A percentile compares a stretch with the other conserved stretches of the same genome.
Evolutionary conservation across 371 early-diverging fungal species (phyloP).

Genomic region (Apophysomyces sp.): DNA sequence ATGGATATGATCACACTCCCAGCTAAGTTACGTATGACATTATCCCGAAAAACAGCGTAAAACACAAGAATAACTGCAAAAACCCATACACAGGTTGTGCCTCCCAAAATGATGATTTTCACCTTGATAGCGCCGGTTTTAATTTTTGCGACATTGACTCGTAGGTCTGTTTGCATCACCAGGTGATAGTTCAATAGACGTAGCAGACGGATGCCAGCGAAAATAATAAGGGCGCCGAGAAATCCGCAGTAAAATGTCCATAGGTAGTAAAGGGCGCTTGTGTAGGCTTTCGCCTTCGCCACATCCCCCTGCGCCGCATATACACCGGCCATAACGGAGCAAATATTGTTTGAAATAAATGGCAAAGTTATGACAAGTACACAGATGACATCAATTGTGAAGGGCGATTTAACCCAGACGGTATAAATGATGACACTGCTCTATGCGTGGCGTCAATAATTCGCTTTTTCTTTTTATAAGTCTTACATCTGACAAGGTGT

Average conservation of each 20-base stretch:
- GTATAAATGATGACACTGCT: conserved; percentile 22
- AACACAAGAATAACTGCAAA: conserved; percentile 25
- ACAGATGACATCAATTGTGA: conserved; percentile 20
- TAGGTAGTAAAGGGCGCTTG: conserved; percentile 22
- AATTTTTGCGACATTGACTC: conserved; percentile 20
- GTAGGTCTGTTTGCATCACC: conserved; percentile 16
- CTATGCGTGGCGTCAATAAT: conserved; percentile 9
- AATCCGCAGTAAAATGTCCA: conserved; percentile 16
- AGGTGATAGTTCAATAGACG: conserved; percentile 16
- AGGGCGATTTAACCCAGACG: conserved; percentile 17
- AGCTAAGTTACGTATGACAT: conserved; percentile 5
- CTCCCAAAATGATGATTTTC: conserved; percentile 12
- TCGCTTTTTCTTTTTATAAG: not conserved
- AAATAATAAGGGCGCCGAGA: conserved; percentile 8
- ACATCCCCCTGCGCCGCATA: conserved; percentile 23
- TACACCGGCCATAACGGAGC: conserved; percentile 21
- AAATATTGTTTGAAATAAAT: conserved; percentile 33
- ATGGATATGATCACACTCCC: conserved; percentile 21
- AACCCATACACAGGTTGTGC: conserved; percentile 18
- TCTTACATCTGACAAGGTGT: conserved; percentile 35
- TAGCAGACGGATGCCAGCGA: conserved; percentile 18
- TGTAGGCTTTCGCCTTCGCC: conserved; percentile 17
- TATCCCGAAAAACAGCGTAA: conserved; percentile 22
- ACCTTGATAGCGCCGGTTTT: conserved; percentile 31
- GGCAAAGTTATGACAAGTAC: conserved; percentile 19